Percentiles rank a stretch among this genome's conserved stretches.
Evolutionary conservation across 1,284 basidiomycete species (phyloP).

Genomic region (Testicularia cyperi): DNA sequence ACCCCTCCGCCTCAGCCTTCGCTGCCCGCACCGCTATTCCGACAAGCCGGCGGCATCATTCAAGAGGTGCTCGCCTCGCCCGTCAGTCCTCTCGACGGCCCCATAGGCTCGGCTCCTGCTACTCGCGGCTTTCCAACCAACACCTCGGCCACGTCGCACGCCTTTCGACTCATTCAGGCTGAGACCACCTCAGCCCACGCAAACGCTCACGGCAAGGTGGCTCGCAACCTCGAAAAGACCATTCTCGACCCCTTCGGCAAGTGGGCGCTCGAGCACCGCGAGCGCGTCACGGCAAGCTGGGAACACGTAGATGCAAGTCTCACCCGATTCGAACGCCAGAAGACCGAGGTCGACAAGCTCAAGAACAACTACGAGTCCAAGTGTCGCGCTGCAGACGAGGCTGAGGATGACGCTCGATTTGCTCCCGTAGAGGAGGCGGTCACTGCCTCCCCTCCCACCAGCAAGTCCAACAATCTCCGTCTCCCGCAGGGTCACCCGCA

Average conservation of each 20-base stretch:
- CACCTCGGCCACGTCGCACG: slow-evolving; percentile 31
- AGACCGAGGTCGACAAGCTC: slow-evolving; percentile 46
- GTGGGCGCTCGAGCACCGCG: slow-evolving; percentile 47
- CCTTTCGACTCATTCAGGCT: slow-evolving; percentile 37
- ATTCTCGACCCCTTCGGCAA: slow-evolving; percentile 51
- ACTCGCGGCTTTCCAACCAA: slow-evolving; percentile 19
- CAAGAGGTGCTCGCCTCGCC: slow-evolving; percentile 19
- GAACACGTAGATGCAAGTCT: slow-evolving; percentile 46
- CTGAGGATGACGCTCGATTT: slow-evolving; percentile 57
- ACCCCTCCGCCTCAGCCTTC: slow-evolving; percentile 25
- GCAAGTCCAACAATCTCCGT: too few relatives aligned
- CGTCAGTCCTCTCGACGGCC: slow-evolving; percentile 5
- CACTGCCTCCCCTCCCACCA: background rate
- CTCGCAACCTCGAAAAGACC: slow-evolving; percentile 37
- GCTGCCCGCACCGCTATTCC: slow-evolving; percentile 40
- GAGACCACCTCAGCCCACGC: slow-evolving; percentile 41
- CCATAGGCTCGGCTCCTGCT: slow-evolving; percentile 1
- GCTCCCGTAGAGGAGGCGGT: slow-evolving; percentile 38
- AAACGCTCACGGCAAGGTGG: slow-evolving; percentile 41
- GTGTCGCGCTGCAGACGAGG: slow-evolving; percentile 55
- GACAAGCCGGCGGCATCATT: slow-evolving; percentile 21
- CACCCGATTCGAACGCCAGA: slow-evolving; percentile 41
- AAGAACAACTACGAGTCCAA: slow-evolving; percentile 51
- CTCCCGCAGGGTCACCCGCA: background rate
- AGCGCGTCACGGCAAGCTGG: slow-evolving; percentile 49